These are phyloP conservation scores for Phytophthora rubi DNA, from an alignment of 352 stramenopile genomes.

Conservation along the genomic window DNA sequence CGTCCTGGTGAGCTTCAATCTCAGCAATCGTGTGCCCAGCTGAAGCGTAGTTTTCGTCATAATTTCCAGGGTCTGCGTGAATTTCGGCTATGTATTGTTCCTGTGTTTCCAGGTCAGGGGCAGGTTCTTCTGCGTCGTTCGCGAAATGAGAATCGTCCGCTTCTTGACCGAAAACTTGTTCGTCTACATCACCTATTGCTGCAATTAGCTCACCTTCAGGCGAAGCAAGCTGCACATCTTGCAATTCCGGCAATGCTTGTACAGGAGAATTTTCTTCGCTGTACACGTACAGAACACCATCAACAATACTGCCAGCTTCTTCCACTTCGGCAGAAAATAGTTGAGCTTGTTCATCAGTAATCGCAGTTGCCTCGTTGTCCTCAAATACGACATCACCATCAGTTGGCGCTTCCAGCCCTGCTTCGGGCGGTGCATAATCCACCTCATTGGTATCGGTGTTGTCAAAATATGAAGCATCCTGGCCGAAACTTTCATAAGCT, in stretches of 20 bases:
- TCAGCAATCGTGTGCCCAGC: not conserved
- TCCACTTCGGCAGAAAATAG: not conserved
- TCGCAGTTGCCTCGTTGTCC: not conserved
- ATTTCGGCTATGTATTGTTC: not conserved
- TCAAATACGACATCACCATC: not conserved
- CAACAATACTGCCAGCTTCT: not conserved
- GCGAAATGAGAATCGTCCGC: not conserved
- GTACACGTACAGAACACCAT: not conserved
- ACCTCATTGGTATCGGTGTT: not conserved
- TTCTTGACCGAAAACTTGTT: constrained; percentile 6
- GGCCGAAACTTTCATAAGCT: not conserved
- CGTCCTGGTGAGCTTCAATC: not conserved
- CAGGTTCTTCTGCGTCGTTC: not conserved
- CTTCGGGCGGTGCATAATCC: not conserved
- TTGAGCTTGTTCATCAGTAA: not conserved
- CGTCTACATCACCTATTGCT: not conserved
- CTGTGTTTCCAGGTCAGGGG: not conserved
- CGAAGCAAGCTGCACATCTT: not conserved
- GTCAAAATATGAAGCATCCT: constrained; percentile 2
- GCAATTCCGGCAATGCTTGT: not conserved
- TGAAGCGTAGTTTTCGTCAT: not conserved
- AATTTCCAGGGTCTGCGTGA: constrained; percentile 1
- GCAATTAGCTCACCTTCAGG: not conserved
- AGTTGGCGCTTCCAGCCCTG: not conserved
- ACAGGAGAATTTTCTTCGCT: not conserved